These are phyloP conservation scores for Neoboletus brunneissimus DNA, from an alignment of 768 basidiomycete genomes.

Conservation along the genomic window DNA sequence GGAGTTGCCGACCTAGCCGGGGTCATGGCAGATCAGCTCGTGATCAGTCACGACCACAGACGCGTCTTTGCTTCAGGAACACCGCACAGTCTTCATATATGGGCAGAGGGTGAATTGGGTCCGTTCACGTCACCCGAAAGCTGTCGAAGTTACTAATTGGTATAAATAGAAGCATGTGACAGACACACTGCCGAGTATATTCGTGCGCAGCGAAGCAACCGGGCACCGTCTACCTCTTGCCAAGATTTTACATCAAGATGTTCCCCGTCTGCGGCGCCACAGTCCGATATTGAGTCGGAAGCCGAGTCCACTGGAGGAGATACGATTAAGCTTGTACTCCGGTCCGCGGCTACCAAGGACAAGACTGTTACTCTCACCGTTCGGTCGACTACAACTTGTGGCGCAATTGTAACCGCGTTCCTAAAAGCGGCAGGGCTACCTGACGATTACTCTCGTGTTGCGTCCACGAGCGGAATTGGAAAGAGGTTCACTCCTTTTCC, in stretches of 20 bases:
- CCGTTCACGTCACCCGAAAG: conserved; percentile 17
- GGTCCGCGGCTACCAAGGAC: conserved; percentile 46
- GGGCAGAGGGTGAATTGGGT: conserved; percentile 69
- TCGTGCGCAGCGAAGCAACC: conserved; percentile 38
- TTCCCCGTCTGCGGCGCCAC: conserved; percentile 23
- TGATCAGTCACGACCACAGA: conserved; percentile 59
- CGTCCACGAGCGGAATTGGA: conserved; percentile 38
- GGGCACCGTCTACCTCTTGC: conserved; percentile 22
- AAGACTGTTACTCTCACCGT: conserved; percentile 66
- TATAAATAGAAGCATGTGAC: conserved; percentile 59
- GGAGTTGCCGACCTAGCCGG: conserved; percentile 59
- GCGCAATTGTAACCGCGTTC: conserved; percentile 72
- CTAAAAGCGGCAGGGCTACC: conserved; percentile 64
- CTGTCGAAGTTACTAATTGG: conserved; percentile 6
- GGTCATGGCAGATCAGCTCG: conserved; percentile 48
- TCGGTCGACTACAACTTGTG: conserved; percentile 72
- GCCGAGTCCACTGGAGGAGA: conserved; percentile 40
- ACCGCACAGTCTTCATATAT: conserved; percentile 62
- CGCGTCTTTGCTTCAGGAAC: conserved; percentile 70
- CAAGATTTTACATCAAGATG: conserved; percentile 1
- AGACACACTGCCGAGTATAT: conserved; percentile 62
- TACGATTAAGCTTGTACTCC: conserved; percentile 64
- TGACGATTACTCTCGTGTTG: conserved; percentile 44
- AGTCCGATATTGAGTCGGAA: conserved; percentile 31
- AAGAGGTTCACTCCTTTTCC: conserved; percentile 24